Percentiles rank a stretch among this genome's conserved stretches.
These are phyloP conservation scores for Candida endomychidarum DNA, from an alignment of 805 yeast genomes.

Conservation along the genomic window DNA sequence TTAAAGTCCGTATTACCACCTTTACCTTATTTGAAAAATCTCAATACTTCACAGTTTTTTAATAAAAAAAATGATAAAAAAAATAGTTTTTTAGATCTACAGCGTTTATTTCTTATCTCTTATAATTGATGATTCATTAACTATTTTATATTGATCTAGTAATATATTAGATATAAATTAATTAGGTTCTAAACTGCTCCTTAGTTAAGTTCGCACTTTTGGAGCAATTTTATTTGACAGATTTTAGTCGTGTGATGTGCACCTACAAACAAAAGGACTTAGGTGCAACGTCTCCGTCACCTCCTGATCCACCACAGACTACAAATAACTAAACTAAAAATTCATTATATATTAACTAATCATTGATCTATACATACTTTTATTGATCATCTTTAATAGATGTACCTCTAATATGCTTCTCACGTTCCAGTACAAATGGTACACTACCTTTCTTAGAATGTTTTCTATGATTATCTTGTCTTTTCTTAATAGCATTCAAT, in stretches of 20 bases:
- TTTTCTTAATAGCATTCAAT: conserved; percentile 66
- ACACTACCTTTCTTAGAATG: conserved; percentile 65
- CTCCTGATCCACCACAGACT: no score
- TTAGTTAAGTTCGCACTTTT: conserved; percentile 5
- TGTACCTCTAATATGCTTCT: conserved; percentile 82
- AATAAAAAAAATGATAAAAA: conserved; percentile 1
- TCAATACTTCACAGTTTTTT: background rate
- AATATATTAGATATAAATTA: background rate
- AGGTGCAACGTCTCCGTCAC: no score
- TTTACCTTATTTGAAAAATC: background rate
- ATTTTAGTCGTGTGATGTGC: conserved; percentile 10
- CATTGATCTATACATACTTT: no score
- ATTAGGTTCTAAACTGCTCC: background rate
- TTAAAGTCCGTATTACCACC: background rate
- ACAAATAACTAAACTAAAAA: no score
- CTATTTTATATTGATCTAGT: background rate
- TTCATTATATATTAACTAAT: no score
- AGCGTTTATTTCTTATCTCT: background rate
- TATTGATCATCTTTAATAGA: conserved; percentile 52
- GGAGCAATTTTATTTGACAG: conserved; percentile 12
- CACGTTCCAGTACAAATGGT: conserved; percentile 69
- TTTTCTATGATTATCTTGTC: conserved; percentile 80
- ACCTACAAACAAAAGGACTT: background rate
- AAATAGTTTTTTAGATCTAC: background rate
- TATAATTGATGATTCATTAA: conserved; percentile 1